Evolutionary conservation across 2,329 filamentous ascomycete species (phyloP).

Genomic region (Whalleya microplaca): DNA sequence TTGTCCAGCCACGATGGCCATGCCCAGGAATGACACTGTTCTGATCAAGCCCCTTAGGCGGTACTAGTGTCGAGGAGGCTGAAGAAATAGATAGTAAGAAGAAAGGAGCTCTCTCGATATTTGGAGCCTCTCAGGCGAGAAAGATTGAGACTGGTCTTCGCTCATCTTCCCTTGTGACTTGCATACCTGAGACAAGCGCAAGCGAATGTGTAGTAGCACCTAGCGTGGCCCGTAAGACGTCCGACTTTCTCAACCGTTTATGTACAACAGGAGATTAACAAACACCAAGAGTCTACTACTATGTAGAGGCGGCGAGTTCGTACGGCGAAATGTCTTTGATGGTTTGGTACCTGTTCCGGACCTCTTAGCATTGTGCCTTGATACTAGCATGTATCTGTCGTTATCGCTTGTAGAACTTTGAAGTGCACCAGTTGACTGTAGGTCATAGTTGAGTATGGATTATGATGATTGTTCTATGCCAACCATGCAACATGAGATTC

Average conservation of each 20-base stretch:
- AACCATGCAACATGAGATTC: too few species aligned
- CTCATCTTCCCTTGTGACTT: neutral
- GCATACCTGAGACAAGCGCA: neutral
- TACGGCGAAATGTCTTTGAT: too few species aligned
- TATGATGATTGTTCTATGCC: too few species aligned
- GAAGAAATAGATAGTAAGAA: neutral
- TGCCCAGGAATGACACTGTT: neutral
- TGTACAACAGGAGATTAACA: neutral
- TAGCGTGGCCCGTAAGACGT: neutral
- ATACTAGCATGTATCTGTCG: too few species aligned
- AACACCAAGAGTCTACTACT: neutral
- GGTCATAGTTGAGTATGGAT: too few species aligned
- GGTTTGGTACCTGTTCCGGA: too few species aligned
- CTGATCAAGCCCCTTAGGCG: neutral
- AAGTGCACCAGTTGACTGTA: too few species aligned
- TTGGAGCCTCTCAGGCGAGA: neutral
- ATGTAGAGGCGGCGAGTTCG: neutral
- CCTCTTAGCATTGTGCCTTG: too few species aligned
- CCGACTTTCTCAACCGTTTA: neutral
- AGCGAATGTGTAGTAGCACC: neutral
- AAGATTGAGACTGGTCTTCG: neutral
- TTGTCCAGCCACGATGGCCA: neutral
- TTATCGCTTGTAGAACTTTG: too few species aligned
- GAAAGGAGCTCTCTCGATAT: too few species aligned
- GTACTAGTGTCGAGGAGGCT: neutral